Percentiles rank a stretch among this genome's conserved stretches.
phyloP scores from a whole-genome alignment of 1,139 yeast genomes.

The Hyphopichia fennica region DNA sequence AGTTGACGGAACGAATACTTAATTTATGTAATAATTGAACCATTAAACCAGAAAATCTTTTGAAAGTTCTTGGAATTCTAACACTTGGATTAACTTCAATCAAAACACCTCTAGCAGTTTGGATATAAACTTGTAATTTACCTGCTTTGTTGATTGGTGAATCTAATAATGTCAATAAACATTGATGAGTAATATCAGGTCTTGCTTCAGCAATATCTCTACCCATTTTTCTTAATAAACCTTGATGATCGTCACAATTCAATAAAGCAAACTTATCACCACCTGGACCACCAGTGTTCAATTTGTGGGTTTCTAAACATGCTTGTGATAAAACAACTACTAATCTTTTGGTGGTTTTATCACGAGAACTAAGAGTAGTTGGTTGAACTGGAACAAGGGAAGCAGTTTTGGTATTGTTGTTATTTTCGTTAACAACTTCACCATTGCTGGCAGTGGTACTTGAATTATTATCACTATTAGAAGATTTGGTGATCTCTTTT shows the following conservation, averaged over 20 bases:
- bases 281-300: conserved; percentile 71
- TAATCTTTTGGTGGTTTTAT: conserved; percentile 78
- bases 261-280: conserved; percentile 91
- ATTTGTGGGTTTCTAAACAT: conserved; percentile 90
- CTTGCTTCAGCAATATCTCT: conserved; percentile 97
- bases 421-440: conserved; percentile 13
- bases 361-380: conserved; percentile 73
- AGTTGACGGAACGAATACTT: conserved; percentile 89
- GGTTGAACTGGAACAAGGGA: conserved; percentile 86
- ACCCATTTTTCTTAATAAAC: conserved; percentile 90
- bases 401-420: conserved; percentile 33
- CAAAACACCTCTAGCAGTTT: conserved; percentile 91
- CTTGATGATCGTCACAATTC: conserved; percentile 98
- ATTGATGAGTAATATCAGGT: conserved; percentile 96
- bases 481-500: background rate
- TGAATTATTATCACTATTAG: background rate
- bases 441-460: background rate
- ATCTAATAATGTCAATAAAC: conserved; percentile 87
- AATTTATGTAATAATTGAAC: conserved; percentile 91
- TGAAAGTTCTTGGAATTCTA: conserved; percentile 96
- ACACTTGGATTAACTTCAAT: conserved; percentile 96
- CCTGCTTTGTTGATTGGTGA: conserved; percentile 98
- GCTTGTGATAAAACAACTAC: conserved; percentile 94
- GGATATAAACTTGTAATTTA: conserved; percentile 90
- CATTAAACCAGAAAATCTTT: conserved; percentile 96